Percentiles rank a stretch among this genome's conserved stretches.
phyloP scores from a whole-genome alignment of 164 flowering plant genomes.

The Santalum album region DNA sequence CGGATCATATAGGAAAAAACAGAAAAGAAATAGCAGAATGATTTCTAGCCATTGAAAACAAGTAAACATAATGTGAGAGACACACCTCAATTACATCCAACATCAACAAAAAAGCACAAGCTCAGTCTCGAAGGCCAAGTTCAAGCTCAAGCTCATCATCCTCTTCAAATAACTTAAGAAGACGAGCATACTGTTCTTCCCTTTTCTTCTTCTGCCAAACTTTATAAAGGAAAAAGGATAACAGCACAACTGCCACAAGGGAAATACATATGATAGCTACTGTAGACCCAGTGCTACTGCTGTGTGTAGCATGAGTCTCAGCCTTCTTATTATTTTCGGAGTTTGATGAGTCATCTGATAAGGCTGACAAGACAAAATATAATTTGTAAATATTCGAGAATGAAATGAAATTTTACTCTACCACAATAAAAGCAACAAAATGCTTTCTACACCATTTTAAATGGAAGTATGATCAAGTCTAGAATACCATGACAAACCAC shows the following conservation, averaged over 20 bases:
- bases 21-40: background rate
- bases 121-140: constrained; percentile 78
- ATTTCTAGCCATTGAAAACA: background rate
- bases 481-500: too few relatives aligned
- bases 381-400: too few relatives aligned
- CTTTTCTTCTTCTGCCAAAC: constrained; percentile 79
- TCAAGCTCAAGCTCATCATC: constrained; percentile 93
- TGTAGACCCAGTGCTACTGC: constrained; percentile 28
- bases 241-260: constrained; percentile 28
- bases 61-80: background rate
- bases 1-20: too few relatives aligned
- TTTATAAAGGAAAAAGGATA: constrained; percentile 54
- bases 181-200: constrained; percentile 86
- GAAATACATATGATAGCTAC: constrained; percentile 37
- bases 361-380: constrained; percentile 20
- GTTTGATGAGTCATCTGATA: constrained; percentile 37
- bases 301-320: constrained; percentile 18
- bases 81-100: constrained; percentile 22
- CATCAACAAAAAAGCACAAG: background rate
- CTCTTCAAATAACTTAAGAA: constrained; percentile 79
- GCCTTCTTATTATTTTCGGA: constrained; percentile 28
- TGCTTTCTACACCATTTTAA: too few relatives aligned
- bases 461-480: too few relatives aligned
- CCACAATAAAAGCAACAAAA: too few relatives aligned
- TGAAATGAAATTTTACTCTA: too few relatives aligned